Base-by-base conservation (phyloP, 1,284 basidiomycete species). In the Trametes sp. region DNA sequence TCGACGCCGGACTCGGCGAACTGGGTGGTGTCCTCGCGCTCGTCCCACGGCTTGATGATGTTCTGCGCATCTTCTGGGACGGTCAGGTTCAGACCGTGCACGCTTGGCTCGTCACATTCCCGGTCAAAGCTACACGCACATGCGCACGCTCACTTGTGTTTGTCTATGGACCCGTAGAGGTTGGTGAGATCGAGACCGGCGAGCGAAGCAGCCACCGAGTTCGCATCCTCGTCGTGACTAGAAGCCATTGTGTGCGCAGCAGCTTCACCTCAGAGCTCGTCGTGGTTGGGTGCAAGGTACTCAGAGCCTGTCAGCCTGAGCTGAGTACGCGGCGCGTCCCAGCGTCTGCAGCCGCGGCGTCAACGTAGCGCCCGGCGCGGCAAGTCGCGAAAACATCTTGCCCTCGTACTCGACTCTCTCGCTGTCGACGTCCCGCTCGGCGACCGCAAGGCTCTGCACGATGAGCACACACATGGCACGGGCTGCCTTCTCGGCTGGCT, bases 11-110 rank as follows among this genome's bases (percentile, higher is more conserved):
- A 92, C 46, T 92, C 89, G 10, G 85, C 87, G 66, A 79, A 93
- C 64, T 81, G 82, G 1, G 74, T 76, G 3, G 83, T 87, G 59
- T 89, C 87, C 28, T 94, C 90, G 49, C 93, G 80, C 68, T 92
- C 83, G 60, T 89, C 84, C 91, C 93, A 94, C 1, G 88, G 85
- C 74, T 94, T 93, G 63, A 94, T 89, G 38, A 93, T 76, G 19
- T 80, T 84, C 68, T 85, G 87, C 1, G 91, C 92, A 67, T 88
- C 82, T 74, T 94, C 92, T 36, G 92, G 92, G 23, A 92, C 82
- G 9, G 83, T 82, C 57, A 94, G 77, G 71, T 93, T 93, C 69
- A 94, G 77, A 33, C 92, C 92, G 73, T 94, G 83, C 54, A 93
- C 89, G 71, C 92, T 93, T 81, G 55, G 60, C 51, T 58, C 55